These are phyloP conservation scores for Suaeda aralocaspica DNA, from an alignment of 148 eudicot genomes.

Conservation along the genomic window DNA sequence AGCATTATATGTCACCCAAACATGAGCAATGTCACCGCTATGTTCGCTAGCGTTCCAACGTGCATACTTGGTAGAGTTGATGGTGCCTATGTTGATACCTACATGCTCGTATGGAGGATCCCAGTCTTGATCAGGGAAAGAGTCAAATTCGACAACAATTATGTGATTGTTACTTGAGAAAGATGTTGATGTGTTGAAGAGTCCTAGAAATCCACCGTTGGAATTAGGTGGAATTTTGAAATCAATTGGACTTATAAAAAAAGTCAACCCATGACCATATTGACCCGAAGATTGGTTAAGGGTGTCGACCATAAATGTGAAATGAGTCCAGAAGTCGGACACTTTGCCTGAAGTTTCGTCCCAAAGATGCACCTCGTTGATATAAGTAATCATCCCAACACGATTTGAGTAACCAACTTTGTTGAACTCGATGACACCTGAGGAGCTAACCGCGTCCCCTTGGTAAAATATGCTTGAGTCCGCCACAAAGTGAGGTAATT, in stretches of 20 bases:
- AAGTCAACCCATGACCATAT: constrained; percentile 44
- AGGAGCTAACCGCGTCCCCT: constrained; percentile 37
- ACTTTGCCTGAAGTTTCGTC: constrained; percentile 22
- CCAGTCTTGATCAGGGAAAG: constrained; percentile 36
- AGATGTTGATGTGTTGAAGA: constrained; percentile 45
- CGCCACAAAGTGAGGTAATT: constrained; percentile 22
- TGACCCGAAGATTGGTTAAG: background rate
- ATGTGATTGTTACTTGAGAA: constrained; percentile 30
- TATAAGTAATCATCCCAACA: constrained; percentile 36
- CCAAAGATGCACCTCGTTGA: constrained; percentile 32
- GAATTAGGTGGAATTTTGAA: constrained; percentile 52
- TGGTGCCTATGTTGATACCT: constrained; percentile 51
- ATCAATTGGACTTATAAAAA: constrained; percentile 43
- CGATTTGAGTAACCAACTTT: constrained; percentile 20
- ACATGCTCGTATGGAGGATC: constrained; percentile 49
- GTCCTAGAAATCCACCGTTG: constrained; percentile 44
- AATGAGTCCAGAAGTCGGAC: constrained; percentile 51
- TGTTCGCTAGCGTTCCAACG: constrained; percentile 49
- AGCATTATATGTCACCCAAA: constrained; percentile 40
- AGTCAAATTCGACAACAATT: constrained; percentile 48
- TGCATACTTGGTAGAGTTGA: constrained; percentile 24
- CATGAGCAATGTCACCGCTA: constrained; percentile 38
- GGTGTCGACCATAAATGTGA: constrained; percentile 41
- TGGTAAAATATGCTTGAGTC: constrained; percentile 25
- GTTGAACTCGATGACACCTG: constrained; percentile 39